Conservation (phyloP, 495 filamentous ascomycete species). For the Tuber calosporum region DNA sequence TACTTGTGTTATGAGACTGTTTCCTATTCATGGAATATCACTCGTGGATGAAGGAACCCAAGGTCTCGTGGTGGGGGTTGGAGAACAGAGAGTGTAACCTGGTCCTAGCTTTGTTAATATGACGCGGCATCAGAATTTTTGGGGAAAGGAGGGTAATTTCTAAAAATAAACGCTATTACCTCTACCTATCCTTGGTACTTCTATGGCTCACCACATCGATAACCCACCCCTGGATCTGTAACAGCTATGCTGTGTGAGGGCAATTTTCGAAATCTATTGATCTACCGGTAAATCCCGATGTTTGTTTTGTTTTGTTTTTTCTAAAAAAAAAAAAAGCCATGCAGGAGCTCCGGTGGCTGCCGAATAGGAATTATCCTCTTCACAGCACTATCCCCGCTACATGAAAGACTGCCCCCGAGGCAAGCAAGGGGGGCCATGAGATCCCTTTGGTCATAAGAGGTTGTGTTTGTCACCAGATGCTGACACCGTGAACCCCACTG, state of each 20-base stretch:
- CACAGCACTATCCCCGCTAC: background rate
- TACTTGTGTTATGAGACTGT: too few relatives aligned
- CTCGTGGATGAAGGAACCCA: background rate
- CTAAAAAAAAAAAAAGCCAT: background rate
- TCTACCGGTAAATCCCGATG: background rate
- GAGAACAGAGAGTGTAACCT: background rate
- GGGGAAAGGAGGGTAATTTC: background rate
- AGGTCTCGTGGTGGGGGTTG: background rate
- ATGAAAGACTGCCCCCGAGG: background rate
- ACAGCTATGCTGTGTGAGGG: background rate
- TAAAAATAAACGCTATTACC: background rate
- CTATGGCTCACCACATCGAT: background rate
- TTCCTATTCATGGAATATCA: background rate
- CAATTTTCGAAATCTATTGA: background rate
- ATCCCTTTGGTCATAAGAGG: background rate
- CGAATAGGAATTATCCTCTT: background rate
- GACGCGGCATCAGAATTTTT: background rate
- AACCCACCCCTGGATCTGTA: background rate
- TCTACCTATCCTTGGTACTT: background rate
- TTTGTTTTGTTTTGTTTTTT: background rate
- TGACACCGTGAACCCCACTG: background rate
- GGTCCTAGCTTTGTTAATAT: background rate
- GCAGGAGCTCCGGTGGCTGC: background rate
- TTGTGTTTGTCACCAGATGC: background rate
- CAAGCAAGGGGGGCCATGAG: background rate